phyloP scores from a whole-genome alignment of 208 protist genomes.

The Herpetomonas samuelpessoai region DNA sequence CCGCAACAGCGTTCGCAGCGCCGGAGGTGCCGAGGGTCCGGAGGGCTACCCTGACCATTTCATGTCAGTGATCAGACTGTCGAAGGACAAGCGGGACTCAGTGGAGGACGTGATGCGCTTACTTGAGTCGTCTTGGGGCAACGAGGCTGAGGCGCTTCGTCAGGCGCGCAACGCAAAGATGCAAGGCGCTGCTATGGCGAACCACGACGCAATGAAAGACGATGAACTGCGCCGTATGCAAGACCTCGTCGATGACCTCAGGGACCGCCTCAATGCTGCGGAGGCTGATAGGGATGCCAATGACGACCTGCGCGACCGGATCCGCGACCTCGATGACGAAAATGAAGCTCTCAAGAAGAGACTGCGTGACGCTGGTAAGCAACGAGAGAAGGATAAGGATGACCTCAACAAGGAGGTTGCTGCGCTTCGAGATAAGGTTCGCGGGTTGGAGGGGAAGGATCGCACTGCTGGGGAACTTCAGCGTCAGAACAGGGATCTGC shows the following conservation, averaged over 20 bases:
- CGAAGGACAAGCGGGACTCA: constrained; percentile 41
- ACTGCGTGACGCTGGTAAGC: constrained; percentile 26
- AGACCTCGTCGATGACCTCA: constrained; percentile 12
- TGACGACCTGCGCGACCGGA: constrained; percentile 24
- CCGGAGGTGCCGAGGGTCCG: not conserved
- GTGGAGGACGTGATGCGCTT: constrained; percentile 41
- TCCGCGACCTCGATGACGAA: constrained; percentile 30
- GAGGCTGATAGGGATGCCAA: not conserved
- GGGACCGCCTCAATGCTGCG: not conserved
- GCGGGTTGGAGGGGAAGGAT: constrained; percentile 7
- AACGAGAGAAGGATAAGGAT: constrained; percentile 26
- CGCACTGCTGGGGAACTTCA: constrained; percentile 15
- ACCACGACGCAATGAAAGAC: constrained; percentile 25
- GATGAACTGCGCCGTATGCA: constrained; percentile 21
- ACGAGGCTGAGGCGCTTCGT: constrained; percentile 26
- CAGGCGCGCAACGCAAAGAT: constrained; percentile 25
- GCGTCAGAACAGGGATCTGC: constrained; percentile 19
- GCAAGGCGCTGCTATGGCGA: constrained; percentile 18
- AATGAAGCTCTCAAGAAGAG: constrained; percentile 10
- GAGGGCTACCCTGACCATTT: not conserved
- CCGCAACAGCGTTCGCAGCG: not conserved
- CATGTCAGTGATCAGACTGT: constrained; percentile 13
- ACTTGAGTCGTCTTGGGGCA: constrained; percentile 35
- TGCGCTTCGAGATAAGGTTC: constrained; percentile 12
- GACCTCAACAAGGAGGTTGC: constrained; percentile 29